A percentile compares a stretch with the other conserved stretches of the same genome.
Conservation (phyloP, 345 rosid genomes). For the Lepidium africanum region DNA sequence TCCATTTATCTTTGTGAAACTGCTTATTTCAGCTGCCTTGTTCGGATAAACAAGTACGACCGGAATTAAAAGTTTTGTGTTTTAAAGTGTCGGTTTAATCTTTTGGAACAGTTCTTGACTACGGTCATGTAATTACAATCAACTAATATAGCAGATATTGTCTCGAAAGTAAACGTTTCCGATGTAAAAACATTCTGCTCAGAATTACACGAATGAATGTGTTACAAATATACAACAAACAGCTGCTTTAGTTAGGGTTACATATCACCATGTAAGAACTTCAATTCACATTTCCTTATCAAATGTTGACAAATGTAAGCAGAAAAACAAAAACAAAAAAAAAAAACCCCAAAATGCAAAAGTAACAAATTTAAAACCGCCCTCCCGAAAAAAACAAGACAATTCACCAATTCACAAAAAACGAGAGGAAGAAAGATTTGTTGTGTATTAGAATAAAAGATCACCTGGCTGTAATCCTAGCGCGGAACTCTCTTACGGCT, state of each 20-base stretch:
- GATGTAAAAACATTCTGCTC: background rate
- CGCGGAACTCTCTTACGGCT: constrained; percentile 79
- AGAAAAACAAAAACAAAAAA: background rate
- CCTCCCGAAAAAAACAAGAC: background rate
- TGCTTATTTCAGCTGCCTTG: no score
- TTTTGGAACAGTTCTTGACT: background rate
- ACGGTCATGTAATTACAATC: background rate
- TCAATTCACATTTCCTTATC: constrained; percentile 17
- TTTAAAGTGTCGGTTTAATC: background rate
- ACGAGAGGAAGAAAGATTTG: constrained; percentile 7
- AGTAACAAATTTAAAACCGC: background rate
- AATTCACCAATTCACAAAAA: constrained; percentile 22
- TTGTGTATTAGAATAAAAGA: constrained; percentile 12
- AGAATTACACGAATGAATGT: background rate
- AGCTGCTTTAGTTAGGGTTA: background rate
- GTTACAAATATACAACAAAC: constrained; percentile 1
- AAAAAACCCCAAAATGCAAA: background rate
- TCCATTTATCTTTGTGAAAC: background rate
- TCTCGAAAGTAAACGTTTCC: background rate
- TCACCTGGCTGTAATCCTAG: constrained; percentile 8
- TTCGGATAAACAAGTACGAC: background rate
- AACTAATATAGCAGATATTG: background rate
- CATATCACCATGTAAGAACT: background rate
- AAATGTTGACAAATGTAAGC: background rate
- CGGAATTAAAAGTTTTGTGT: no score